A percentile compares a stretch with the other conserved stretches of the same genome.
Evolutionary conservation across 805 yeast genomes (phyloP).

Genomic region (Wickerhamiella brachini): DNA sequence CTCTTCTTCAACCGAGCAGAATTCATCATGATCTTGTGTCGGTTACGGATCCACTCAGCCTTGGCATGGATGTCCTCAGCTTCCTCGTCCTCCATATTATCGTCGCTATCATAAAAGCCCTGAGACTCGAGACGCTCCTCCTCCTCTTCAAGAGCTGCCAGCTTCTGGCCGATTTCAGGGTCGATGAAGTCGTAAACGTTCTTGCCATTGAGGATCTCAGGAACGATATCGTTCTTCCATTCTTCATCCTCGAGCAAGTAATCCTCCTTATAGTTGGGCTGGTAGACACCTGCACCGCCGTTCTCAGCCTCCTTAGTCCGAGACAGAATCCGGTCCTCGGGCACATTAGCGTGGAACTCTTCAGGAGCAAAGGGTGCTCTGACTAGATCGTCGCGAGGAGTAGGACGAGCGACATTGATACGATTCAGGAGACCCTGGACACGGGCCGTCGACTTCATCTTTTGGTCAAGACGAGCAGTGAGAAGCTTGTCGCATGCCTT

Average conservation of each 20-base stretch:
- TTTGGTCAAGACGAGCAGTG: conserved; percentile 92
- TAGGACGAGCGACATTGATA: conserved; percentile 89
- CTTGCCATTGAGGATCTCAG: conserved; percentile 90
- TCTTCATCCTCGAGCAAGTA: conserved; percentile 88
- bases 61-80: conserved; percentile 61
- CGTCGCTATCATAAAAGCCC: conserved; percentile 92
- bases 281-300: conserved; percentile 98
- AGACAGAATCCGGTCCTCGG: conserved; percentile 55
- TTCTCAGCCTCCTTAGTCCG: conserved; percentile 85
- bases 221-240: conserved; percentile 96
- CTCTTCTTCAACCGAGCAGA: conserved; percentile 81
- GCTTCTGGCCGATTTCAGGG: conserved; percentile 84
- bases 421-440: conserved; percentile 81
- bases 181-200: conserved; percentile 96
- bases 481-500: conserved; percentile 93
- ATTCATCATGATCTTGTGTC: conserved; percentile 84
- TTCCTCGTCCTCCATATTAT: conserved; percentile 38
- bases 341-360: conserved; percentile 51
- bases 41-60: conserved; percentile 91
- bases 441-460: conserved; percentile 84
- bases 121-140: conserved; percentile 87
- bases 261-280: conserved; percentile 82
- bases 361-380: conserved; percentile 80
- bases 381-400: conserved; percentile 64
- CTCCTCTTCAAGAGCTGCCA: conserved; percentile 92